These are phyloP conservation scores for Closterium sp. DNA, from an alignment of 139 green algal species.

Conservation along the genomic window DNA sequence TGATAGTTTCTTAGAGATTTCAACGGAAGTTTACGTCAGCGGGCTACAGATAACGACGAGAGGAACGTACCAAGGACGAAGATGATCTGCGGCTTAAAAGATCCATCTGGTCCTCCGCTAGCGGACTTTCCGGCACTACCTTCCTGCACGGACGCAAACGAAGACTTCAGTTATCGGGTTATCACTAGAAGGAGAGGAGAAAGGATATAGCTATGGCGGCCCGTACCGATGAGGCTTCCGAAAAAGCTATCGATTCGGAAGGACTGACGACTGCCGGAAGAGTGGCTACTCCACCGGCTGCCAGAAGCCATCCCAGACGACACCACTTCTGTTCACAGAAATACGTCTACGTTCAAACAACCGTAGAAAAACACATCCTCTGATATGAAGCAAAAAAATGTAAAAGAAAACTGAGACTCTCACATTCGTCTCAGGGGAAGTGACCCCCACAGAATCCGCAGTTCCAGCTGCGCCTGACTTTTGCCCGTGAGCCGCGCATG, in stretches of 20 bases:
- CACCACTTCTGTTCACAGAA: not conserved
- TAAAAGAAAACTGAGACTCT: not conserved
- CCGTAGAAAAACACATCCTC: not conserved
- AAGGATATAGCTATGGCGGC: not conserved
- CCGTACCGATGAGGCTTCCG: not conserved
- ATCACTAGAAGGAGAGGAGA: not conserved
- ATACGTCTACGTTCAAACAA: not conserved
- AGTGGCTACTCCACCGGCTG: not conserved
- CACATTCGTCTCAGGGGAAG: not conserved
- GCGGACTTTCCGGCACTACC: not conserved
- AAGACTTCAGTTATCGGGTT: not conserved
- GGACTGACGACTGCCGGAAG: not conserved
- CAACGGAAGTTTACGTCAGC: too few species aligned
- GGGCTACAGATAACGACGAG: not conserved
- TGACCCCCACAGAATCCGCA: not conserved
- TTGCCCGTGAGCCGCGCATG: not conserved
- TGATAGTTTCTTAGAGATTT: too few species aligned
- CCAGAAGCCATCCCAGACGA: not conserved
- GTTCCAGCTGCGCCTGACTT: not conserved
- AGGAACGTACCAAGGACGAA: not conserved
- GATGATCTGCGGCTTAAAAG: not conserved
- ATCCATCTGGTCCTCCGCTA: not conserved
- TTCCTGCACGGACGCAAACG: not conserved
- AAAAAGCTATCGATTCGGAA: not conserved
- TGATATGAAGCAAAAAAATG: not conserved